phyloP scores from a whole-genome alignment of 2,329 filamentous ascomycete species.

The Massarina eburnea region DNA sequence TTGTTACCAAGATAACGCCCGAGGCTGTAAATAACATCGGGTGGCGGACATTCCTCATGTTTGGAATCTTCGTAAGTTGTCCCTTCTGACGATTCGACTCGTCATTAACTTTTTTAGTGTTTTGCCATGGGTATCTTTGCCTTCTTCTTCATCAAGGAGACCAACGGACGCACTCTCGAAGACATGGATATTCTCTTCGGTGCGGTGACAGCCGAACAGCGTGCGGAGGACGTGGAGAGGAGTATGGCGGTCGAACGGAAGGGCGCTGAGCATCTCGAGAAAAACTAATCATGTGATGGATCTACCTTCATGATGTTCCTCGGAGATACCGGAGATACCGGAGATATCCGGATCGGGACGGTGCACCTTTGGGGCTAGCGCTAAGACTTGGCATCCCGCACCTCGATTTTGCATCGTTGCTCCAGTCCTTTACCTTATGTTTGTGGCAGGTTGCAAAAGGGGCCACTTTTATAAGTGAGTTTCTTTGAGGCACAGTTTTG shows the following conservation, averaged over 20 bases:
- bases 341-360: too few species aligned
- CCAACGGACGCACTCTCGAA: conserved; percentile 33
- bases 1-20: conserved; percentile 47
- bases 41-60: conserved; percentile 17
- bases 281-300: too few species aligned
- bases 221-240: conserved; percentile 20
- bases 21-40: conserved; percentile 41
- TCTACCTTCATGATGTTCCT: too few species aligned
- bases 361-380: too few species aligned
- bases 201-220: conserved; percentile 16
- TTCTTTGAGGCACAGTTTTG: too few species aligned
- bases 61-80: conserved; percentile 56
- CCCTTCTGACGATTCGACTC: conserved; percentile 41
- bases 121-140: conserved; percentile 50
- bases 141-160: conserved; percentile 38
- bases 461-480: too few species aligned
- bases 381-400: too few species aligned
- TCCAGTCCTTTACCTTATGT: too few species aligned
- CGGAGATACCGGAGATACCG: too few species aligned
- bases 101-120: conserved; percentile 53
- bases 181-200: conserved; percentile 47
- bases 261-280: conserved; percentile 8
- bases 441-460: too few species aligned
- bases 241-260: conserved; percentile 15
- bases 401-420: too few species aligned